These are phyloP conservation scores for Inga oerstediana DNA, from an alignment of 306 rosid genomes.

Conservation along the genomic window DNA sequence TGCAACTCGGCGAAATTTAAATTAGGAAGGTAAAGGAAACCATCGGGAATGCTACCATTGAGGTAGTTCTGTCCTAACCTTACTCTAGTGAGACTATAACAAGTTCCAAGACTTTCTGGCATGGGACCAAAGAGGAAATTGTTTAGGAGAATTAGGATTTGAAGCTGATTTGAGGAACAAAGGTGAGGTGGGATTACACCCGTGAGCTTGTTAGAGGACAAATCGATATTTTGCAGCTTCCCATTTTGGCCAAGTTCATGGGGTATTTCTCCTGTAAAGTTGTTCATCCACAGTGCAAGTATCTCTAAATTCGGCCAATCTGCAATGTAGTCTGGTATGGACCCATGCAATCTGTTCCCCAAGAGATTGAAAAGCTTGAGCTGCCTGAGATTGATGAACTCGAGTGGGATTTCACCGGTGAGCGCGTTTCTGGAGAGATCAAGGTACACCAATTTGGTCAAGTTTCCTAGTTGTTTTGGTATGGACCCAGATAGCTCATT, in stretches of 20 bases:
- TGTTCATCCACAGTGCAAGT: constrained; percentile 80
- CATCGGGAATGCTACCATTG: constrained; percentile 83
- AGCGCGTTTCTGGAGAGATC: constrained; percentile 84
- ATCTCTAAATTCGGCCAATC: constrained; percentile 64
- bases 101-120: constrained; percentile 68
- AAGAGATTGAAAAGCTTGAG: constrained; percentile 83
- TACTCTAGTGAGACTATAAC: constrained; percentile 70
- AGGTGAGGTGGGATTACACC: constrained; percentile 70
- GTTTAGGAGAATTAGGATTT: constrained; percentile 64
- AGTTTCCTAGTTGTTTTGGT: constrained; percentile 72
- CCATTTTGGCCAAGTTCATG: constrained; percentile 69
- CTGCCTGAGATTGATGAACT: constrained; percentile 58
- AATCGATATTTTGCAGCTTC: constrained; percentile 70
- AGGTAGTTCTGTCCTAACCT: constrained; percentile 77
- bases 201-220: constrained; percentile 90
- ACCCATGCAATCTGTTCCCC: constrained; percentile 81
- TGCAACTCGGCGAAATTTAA: constrained; percentile 72
- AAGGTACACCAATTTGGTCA: constrained; percentile 56
- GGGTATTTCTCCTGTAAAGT: constrained; percentile 84
- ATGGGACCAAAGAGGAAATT: constrained; percentile 85
- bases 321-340: constrained; percentile 76
- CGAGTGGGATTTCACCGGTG: constrained; percentile 77
- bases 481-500: constrained; percentile 73
- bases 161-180: constrained; percentile 69
- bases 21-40: constrained; percentile 74